Conservation (phyloP, 1,139 yeast genomes). For the Citeromyces siamensis region DNA sequence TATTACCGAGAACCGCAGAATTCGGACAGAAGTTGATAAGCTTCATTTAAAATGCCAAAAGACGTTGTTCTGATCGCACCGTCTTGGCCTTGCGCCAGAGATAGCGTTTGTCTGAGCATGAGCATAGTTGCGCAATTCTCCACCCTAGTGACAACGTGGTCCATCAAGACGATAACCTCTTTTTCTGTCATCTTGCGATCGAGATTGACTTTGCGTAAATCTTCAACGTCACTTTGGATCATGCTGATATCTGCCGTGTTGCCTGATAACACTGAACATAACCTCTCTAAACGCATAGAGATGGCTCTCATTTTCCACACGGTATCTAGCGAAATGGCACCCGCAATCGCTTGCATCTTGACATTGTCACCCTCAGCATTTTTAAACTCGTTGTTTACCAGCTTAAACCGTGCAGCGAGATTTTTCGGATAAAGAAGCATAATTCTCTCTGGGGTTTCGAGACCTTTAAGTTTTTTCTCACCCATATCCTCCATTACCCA, state of each 20-base stretch:
- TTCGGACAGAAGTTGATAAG: too few species aligned
- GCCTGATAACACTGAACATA: slow-evolving; percentile 15
- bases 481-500: slow-evolving; percentile 65
- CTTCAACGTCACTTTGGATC: background rate
- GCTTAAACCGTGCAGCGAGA: slow-evolving; percentile 43
- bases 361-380: slow-evolving; percentile 8
- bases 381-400: slow-evolving; percentile 23
- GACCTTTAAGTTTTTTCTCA: slow-evolving; percentile 82
- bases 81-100: slow-evolving; percentile 2
- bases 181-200: slow-evolving; percentile 13
- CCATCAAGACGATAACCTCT: slow-evolving; percentile 35
- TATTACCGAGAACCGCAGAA: too few species aligned
- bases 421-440: slow-evolving; percentile 67
- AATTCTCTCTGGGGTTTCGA: slow-evolving; percentile 85
- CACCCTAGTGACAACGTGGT: slow-evolving; percentile 51
- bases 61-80: slow-evolving; percentile 3
- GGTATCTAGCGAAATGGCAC: slow-evolving; percentile 18
- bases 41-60: too few species aligned
- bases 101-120: slow-evolving; percentile 12
- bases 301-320: slow-evolving; percentile 35
- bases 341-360: slow-evolving; percentile 10
- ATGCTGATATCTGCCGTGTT: slow-evolving; percentile 1
- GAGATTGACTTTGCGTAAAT: slow-evolving; percentile 4
- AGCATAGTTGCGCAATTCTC: slow-evolving; percentile 34
- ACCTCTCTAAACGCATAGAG: slow-evolving; percentile 34